phyloP scores from a whole-genome alignment of 495 filamentous ascomycete genomes.

The Aspergillus conjunctus region DNA sequence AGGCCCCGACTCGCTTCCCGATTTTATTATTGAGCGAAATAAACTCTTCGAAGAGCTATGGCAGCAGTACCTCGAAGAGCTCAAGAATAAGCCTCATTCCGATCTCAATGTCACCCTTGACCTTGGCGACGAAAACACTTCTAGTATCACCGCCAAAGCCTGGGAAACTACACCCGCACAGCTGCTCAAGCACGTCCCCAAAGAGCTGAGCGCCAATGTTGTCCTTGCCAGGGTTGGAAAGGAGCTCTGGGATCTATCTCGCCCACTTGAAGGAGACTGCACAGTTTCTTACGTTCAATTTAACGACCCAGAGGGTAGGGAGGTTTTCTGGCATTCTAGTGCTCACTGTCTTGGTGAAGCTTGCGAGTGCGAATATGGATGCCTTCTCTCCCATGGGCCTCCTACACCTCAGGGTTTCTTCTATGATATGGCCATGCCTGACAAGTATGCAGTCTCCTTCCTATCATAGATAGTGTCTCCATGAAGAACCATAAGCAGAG shows the following conservation, averaged over 20 bases:
- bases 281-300: constrained; percentile 80
- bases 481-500: neutral
- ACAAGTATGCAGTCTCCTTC: constrained; percentile 45
- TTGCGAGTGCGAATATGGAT: constrained; percentile 84
- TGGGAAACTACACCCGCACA: constrained; percentile 57
- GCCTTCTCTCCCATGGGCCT: constrained; percentile 88
- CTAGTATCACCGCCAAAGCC: constrained; percentile 49
- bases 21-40: constrained; percentile 82
- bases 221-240: constrained; percentile 79
- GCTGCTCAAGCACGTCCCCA: constrained; percentile 55
- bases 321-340: constrained; percentile 91
- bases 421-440: constrained; percentile 92
- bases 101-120: constrained; percentile 55
- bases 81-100: constrained; percentile 50
- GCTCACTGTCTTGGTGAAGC: constrained; percentile 95
- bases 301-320: constrained; percentile 77
- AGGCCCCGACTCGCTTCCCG: constrained; percentile 58
- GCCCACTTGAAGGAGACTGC: constrained; percentile 78
- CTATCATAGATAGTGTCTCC: constrained; percentile 1
- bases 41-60: constrained; percentile 85
- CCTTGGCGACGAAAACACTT: constrained; percentile 48
- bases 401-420: constrained; percentile 94
- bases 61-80: constrained; percentile 74
- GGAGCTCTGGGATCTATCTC: constrained; percentile 86
- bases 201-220: constrained; percentile 52